These are phyloP conservation scores for Coelastrella sp. DNA, from an alignment of 139 green algal genomes.

Conservation along the genomic window DNA sequence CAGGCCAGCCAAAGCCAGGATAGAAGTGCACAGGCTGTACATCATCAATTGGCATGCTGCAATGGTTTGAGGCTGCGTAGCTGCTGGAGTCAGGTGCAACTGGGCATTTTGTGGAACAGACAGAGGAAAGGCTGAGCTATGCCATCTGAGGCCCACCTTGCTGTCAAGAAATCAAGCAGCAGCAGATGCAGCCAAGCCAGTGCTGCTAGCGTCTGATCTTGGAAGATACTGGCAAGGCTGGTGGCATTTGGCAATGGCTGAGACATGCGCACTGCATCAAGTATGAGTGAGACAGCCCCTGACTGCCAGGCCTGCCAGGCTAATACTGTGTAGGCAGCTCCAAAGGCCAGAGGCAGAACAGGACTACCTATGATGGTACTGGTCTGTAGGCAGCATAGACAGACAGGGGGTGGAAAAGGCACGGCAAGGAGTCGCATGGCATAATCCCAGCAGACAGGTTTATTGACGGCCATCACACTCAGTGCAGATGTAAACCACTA, in stretches of 20 bases:
- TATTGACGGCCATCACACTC: too few species aligned
- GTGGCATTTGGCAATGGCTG: slow-evolving; percentile 45
- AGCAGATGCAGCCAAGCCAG: slow-evolving; percentile 88
- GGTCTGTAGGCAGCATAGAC: not conserved
- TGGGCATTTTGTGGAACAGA: too few species aligned
- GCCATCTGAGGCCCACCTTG: slow-evolving; percentile 56
- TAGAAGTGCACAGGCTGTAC: too few species aligned
- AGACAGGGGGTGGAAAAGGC: not conserved
- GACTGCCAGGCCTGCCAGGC: slow-evolving; percentile 28
- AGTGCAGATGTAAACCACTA: too few species aligned
- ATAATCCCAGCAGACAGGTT: not conserved
- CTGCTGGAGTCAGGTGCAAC: too few species aligned
- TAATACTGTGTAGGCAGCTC: slow-evolving; percentile 47
- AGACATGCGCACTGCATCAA: not conserved
- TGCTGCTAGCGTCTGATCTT: slow-evolving; percentile 48
- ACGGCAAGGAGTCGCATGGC: not conserved
- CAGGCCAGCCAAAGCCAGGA: too few species aligned
- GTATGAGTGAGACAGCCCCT: not conserved
- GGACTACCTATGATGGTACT: not conserved
- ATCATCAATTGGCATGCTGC: too few species aligned
- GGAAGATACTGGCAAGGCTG: slow-evolving; percentile 61
- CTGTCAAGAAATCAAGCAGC: slow-evolving; percentile 85
- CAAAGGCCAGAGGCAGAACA: slow-evolving; percentile 32
- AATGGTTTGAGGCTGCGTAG: too few species aligned
- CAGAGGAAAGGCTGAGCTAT: too few species aligned